Evolutionary conservation across 169 alveolate species (phyloP).

Genomic region (Babesia divergens): DNA sequence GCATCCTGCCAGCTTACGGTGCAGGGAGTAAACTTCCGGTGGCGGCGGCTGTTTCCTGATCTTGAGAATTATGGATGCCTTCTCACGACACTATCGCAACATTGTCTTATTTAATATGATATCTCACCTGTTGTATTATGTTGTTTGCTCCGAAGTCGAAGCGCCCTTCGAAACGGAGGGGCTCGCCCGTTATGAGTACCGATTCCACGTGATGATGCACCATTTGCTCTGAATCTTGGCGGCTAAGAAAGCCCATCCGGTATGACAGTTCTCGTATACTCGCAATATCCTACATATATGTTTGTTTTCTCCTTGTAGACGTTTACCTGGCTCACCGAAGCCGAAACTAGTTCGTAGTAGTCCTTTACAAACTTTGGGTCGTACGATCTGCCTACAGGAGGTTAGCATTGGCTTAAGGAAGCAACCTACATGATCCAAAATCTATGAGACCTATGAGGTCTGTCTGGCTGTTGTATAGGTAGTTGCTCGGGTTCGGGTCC

Average conservation of each 20-base stretch:
- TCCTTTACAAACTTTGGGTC: slow-evolving; percentile 75
- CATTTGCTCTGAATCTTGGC: slow-evolving; percentile 80
- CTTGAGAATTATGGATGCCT: slow-evolving; percentile 75
- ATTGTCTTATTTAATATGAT: background rate
- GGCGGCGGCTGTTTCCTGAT: slow-evolving; percentile 88
- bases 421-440: slow-evolving; percentile 84
- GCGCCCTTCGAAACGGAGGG: slow-evolving; percentile 66
- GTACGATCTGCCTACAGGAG: slow-evolving; percentile 59
- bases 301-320: slow-evolving; percentile 30
- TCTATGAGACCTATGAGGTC: slow-evolving; percentile 81
- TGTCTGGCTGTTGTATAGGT: slow-evolving; percentile 71
- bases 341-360: slow-evolving; percentile 78
- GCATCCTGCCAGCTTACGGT: slow-evolving; percentile 86
- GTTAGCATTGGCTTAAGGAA: background rate
- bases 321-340: slow-evolving; percentile 66
- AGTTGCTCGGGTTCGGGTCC: slow-evolving; percentile 91
- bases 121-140: slow-evolving; percentile 45
- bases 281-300: slow-evolving; percentile 46
- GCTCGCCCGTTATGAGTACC: slow-evolving; percentile 75
- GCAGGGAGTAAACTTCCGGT: slow-evolving; percentile 89
- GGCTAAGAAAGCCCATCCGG: slow-evolving; percentile 77
- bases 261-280: slow-evolving; percentile 33
- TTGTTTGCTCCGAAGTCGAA: slow-evolving; percentile 68
- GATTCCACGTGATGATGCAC: slow-evolving; percentile 80
- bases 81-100: slow-evolving; percentile 61